These are phyloP conservation scores for Steccherinum ochraceum DNA, from an alignment of 768 basidiomycete genomes.

Conservation along the genomic window DNA sequence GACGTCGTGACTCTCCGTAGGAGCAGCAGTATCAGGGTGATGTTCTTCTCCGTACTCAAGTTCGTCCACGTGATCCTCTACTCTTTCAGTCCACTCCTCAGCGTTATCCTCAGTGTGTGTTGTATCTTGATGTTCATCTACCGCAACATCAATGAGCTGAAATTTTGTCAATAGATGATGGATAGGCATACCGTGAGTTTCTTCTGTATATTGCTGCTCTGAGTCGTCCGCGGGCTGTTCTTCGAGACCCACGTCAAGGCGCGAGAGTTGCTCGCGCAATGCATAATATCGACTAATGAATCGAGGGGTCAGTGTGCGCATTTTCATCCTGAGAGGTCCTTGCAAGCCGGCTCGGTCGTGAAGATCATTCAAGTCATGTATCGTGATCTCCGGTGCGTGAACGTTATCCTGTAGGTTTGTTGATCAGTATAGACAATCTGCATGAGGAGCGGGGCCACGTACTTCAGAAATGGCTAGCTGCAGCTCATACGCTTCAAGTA, in stretches of 20 bases:
- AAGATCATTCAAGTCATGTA: slow-evolving; percentile 66
- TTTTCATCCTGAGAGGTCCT: slow-evolving; percentile 57
- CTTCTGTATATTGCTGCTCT: slow-evolving; percentile 1
- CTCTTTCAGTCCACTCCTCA: too few relatives aligned
- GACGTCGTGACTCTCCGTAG: too few relatives aligned
- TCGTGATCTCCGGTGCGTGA: slow-evolving; percentile 58
- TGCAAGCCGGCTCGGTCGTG: slow-evolving; percentile 58
- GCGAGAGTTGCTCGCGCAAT: slow-evolving; percentile 51
- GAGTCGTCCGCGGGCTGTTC: slow-evolving; percentile 1
- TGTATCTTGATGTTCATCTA: too few relatives aligned
- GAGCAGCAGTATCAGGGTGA: too few relatives aligned
- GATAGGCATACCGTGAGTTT: background rate
- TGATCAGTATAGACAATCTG: background rate
- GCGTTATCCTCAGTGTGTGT: too few relatives aligned
- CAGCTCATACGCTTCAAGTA: slow-evolving; percentile 67
- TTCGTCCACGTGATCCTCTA: too few relatives aligned
- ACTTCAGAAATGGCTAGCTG: slow-evolving; percentile 65
- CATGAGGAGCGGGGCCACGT: slow-evolving; percentile 5
- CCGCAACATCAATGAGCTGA: too few relatives aligned
- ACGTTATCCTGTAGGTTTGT: slow-evolving; percentile 51
- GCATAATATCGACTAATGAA: slow-evolving; percentile 63
- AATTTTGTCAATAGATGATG: too few relatives aligned
- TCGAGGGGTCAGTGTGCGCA: slow-evolving; percentile 44
- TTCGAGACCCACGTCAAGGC: slow-evolving; percentile 24
- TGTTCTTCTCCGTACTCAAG: too few relatives aligned